phyloP scores from a whole-genome alignment of 176 grass and related monocot genomes.

The Saccharum officinarum region DNA sequence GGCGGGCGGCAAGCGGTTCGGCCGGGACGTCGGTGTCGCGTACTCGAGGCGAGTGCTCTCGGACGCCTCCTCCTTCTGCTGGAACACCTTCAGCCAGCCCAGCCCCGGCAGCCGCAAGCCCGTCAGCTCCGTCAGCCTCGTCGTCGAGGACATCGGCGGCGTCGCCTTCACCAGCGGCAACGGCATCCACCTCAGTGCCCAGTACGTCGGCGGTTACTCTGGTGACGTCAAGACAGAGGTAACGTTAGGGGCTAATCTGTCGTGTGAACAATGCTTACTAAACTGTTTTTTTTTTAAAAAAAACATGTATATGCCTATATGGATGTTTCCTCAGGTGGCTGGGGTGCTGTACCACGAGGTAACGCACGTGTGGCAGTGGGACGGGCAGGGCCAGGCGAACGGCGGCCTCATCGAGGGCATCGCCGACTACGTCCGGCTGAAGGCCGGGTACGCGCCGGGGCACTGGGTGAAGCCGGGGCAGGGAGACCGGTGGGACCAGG shows the following conservation, averaged over 20 bases:
- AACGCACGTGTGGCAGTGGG: conserved; percentile 65
- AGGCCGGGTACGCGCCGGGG: conserved; percentile 37
- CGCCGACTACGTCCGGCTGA: conserved; percentile 75
- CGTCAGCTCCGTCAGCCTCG: not conserved
- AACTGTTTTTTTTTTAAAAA: not conserved
- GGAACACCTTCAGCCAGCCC: conserved; percentile 48
- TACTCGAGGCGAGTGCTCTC: conserved; percentile 61
- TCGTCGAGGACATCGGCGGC: not conserved
- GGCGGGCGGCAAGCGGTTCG: conserved; percentile 54
- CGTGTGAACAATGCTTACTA: not conserved
- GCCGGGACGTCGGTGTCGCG: conserved; percentile 38
- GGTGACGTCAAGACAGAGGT: not conserved
- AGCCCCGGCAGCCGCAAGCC: conserved; percentile 27
- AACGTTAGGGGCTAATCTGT: no score
- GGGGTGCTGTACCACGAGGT: not conserved
- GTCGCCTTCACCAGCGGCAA: not conserved
- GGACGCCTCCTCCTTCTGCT: conserved; percentile 54
- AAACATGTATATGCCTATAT: not conserved
- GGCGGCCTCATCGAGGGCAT: conserved; percentile 64
- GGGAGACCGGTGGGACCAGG: conserved; percentile 58
- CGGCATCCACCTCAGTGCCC: not conserved
- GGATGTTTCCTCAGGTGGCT: not conserved
- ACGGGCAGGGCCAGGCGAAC: conserved; percentile 27
- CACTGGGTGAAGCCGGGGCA: conserved; percentile 59
- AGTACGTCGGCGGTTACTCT: not conserved